A percentile compares a stretch with the other conserved stretches of the same genome.
Conservation (phyloP, 2,329 filamentous ascomycete species). For the Paecilomyces formosus region DNA sequence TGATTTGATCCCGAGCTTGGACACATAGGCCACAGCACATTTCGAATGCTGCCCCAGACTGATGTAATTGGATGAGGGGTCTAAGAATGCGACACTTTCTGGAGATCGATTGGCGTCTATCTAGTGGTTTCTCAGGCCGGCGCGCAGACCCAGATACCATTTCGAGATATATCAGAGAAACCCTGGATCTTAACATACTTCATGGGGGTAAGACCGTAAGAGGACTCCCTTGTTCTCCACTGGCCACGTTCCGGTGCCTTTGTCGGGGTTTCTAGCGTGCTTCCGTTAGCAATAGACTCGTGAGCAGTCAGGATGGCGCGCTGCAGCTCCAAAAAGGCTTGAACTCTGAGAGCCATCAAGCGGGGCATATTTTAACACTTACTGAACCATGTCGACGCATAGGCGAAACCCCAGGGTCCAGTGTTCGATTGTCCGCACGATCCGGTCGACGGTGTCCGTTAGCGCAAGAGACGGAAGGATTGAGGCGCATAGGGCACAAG, state of each 20-base stretch:
- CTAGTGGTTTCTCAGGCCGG: neutral
- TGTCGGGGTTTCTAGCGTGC: neutral
- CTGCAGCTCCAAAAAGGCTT: neutral
- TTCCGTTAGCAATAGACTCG: neutral
- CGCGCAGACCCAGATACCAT: neutral
- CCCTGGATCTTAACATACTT: neutral
- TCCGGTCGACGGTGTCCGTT: neutral
- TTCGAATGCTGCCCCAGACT: neutral
- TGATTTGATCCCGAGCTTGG: neutral
- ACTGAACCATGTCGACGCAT: neutral
- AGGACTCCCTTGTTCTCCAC: neutral
- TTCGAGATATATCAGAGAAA: neutral
- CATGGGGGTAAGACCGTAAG: neutral
- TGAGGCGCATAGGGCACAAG: neutral
- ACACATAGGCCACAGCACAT: neutral
- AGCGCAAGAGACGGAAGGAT: neutral
- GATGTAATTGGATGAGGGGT: neutral
- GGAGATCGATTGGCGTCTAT: neutral
- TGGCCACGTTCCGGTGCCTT: neutral
- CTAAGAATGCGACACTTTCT: neutral
- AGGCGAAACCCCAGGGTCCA: neutral
- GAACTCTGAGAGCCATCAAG: neutral
- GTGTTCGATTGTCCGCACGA: neutral
- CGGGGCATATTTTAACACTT: neutral
- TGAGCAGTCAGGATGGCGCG: neutral